phyloP scores from a whole-genome alignment of 176 grass and related monocot genomes.

The Musa troglodytarum region DNA sequence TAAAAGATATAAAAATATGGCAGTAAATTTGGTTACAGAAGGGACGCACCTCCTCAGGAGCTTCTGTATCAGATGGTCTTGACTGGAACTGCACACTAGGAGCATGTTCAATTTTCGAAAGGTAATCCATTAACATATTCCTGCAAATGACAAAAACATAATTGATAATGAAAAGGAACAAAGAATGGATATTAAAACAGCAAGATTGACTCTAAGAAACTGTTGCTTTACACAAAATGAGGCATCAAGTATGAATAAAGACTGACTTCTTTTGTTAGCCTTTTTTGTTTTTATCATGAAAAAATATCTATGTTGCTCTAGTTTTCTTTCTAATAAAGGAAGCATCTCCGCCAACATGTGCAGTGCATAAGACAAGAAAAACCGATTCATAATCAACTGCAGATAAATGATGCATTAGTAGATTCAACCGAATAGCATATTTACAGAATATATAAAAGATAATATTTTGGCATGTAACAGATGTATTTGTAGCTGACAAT shows the following conservation, averaged over 20 bases:
- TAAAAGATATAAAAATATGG: neutral
- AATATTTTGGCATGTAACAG: neutral
- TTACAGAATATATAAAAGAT: too few species aligned
- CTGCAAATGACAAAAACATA: neutral
- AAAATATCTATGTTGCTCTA: neutral
- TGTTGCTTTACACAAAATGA: neutral
- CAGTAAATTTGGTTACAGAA: conserved; percentile 3
- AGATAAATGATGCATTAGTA: neutral
- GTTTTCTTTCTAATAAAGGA: neutral
- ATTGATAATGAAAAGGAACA: neutral
- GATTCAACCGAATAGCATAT: neutral
- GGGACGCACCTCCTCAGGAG: conserved; percentile 4
- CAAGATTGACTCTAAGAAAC: neutral
- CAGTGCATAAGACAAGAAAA: neutral
- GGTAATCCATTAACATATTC: conserved; percentile 16
- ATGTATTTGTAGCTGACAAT: neutral
- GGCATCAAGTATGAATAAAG: neutral
- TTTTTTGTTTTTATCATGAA: neutral
- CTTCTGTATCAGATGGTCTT: conserved; percentile 11
- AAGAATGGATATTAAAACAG: neutral
- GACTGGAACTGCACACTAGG: conserved; percentile 18
- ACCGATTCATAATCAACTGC: neutral
- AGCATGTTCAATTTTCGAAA: conserved; percentile 20
- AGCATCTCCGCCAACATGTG: neutral
- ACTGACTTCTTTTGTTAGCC: neutral